Base-by-base conservation (phyloP, 208 protist species). In the Willaertia magna region DNA sequence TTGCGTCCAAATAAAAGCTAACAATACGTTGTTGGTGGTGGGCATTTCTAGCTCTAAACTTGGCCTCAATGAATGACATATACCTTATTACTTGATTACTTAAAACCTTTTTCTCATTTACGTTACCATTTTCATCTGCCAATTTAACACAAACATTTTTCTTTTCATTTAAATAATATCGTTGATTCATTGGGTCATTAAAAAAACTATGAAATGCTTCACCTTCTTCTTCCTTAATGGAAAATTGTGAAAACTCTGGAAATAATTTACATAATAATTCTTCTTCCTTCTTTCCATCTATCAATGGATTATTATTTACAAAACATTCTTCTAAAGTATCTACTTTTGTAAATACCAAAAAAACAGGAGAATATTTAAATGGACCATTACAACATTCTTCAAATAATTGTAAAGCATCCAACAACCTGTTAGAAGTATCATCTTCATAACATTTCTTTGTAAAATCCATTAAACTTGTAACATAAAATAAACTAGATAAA, bases 401-500 rank as follows among this genome's bases (percentile, higher is more conserved):
- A 47, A 89, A 89, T 11, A 89, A 30, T 7, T 43, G 39, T 3
- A 87, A 18, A 43, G 14, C 26, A 12, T 87, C 86, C n/a, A 30
- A n/a, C 34, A 87, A 30, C 18, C 86, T 44, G 34, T 83, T 89
- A 34, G 85, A 85, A 3, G 79, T 22, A 1, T 89, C 86, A 86
- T 93, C 91, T 85, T 93, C 91, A 61, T 88, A 67, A 18, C 93
- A 61, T 49, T 84, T 91, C 76, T 88, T 85, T 67, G 92, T 90
- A 82, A 87, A 91, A 34, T 88, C 83, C 34, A 16, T 67, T 0
- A 90, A 30, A 12, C 76, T 87, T 16, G 22, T 18, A 34, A 4
- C 34, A 89, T 89, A 88, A 7, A 89, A 75, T 34, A 88, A 85
- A 40, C 20, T 20, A 22, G 85, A 34, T 18, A 89, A 4, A 75